Conservation (phyloP, 2,329 filamentous ascomycete species). For the Trichophyton benhamiae region DNA sequence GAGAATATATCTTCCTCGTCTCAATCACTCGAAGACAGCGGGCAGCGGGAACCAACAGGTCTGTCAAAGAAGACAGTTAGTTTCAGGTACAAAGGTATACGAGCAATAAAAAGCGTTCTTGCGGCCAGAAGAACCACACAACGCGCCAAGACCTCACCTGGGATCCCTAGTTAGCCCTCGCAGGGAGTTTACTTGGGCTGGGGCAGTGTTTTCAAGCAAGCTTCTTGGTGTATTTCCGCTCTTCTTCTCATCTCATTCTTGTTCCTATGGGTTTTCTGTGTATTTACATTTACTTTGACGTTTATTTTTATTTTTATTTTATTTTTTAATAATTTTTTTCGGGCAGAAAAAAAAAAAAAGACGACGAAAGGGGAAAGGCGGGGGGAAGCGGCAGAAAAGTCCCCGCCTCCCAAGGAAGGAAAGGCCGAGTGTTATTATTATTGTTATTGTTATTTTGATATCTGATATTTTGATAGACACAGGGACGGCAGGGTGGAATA, state of each 20-base stretch:
- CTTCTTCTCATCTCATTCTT: background rate
- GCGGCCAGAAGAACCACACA: background rate
- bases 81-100: background rate
- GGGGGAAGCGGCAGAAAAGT: slow-evolving; percentile 6
- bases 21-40: background rate
- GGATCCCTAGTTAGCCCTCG: background rate
- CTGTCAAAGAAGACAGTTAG: slow-evolving; percentile 11
- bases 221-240: background rate
- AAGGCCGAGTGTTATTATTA: background rate
- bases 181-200: background rate
- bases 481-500: no score
- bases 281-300: no score
- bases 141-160: background rate
- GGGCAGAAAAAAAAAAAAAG: background rate
- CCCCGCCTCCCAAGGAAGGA: background rate
- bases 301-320: background rate
- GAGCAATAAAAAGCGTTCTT: background rate
- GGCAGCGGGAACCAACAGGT: background rate
- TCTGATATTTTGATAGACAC: background rate
- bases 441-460: background rate
- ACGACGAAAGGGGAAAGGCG: slow-evolving; percentile 5
- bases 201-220: background rate
- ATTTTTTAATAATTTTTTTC: background rate
- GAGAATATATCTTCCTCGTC: background rate
- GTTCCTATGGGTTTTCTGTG: no score